Evolutionary conservation across 768 basidiomycete species (phyloP).

Genomic region (Mycena haematopus): DNA sequence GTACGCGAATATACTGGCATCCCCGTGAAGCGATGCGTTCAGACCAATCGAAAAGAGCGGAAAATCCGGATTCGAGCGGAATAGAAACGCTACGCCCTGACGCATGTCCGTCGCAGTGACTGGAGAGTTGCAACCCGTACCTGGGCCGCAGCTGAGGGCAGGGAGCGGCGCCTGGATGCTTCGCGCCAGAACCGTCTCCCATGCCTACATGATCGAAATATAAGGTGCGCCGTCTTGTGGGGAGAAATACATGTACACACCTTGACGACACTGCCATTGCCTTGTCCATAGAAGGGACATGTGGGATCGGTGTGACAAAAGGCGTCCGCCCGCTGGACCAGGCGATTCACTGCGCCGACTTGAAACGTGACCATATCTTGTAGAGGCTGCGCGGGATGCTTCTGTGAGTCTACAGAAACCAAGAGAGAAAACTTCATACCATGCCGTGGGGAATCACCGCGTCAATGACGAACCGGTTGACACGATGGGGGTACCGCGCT

Average conservation of each 20-base stretch:
- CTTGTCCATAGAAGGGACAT: conserved; percentile 30
- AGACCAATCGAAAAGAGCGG: conserved; percentile 14
- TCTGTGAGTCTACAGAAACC: too few species aligned
- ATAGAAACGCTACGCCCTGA: background rate
- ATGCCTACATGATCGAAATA: too few species aligned
- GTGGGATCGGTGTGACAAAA: conserved; percentile 26
- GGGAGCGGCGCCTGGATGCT: conserved; percentile 16
- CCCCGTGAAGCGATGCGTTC: conserved; percentile 18
- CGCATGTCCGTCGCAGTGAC: conserved; percentile 23
- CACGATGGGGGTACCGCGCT: conserved; percentile 18
- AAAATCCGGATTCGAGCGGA: conserved; percentile 20
- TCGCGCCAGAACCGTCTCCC: conserved; percentile 17
- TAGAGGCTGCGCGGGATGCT: conserved; percentile 5
- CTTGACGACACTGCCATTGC: conserved; percentile 44
- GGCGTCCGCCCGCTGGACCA: conserved; percentile 30
- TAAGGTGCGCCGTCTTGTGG: too few species aligned
- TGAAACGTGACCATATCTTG: conserved; percentile 23
- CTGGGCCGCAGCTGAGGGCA: conserved; percentile 19
- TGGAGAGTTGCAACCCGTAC: conserved; percentile 13
- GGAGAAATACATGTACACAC: background rate
- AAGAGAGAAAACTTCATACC: background rate
- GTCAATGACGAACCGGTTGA: conserved; percentile 27
- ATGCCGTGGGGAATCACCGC: background rate
- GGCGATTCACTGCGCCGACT: conserved; percentile 25
- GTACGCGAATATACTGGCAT: conserved; percentile 25